Evolutionary conservation across 192 early-diverging fungal species (phyloP).

Genomic region (Pilaira anomala): DNA sequence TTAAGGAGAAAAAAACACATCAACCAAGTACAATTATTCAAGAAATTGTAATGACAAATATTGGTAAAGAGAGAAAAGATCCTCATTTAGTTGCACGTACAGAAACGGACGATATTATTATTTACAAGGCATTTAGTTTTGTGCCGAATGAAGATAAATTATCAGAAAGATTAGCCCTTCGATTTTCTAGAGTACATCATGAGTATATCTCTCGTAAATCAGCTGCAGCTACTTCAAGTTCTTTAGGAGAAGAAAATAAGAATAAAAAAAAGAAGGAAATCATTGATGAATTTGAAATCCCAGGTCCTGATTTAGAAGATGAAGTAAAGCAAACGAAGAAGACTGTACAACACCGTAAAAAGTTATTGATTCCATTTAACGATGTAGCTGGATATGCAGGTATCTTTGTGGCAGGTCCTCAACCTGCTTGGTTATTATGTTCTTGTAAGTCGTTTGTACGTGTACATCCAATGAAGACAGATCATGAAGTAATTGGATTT

Average conservation of each 20-base stretch:
- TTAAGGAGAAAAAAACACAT: conserved; percentile 32
- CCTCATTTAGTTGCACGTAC: conserved; percentile 71
- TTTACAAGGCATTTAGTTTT: conserved; percentile 66
- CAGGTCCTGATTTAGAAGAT: conserved; percentile 30
- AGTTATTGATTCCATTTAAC: conserved; percentile 43
- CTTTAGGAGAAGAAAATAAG: conserved; percentile 10
- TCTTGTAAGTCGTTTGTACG: conserved; percentile 57
- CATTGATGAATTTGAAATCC: conserved; percentile 30
- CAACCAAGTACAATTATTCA: conserved; percentile 50
- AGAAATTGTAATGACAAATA: conserved; percentile 65
- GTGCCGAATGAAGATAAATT: conserved; percentile 36
- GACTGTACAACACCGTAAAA: not conserved
- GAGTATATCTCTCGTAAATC: conserved; percentile 59
- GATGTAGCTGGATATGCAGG: conserved; percentile 64
- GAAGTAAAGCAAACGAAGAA: conserved; percentile 13
- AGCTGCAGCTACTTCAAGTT: conserved; percentile 31
- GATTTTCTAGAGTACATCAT: conserved; percentile 63
- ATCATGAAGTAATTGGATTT: conserved; percentile 66
- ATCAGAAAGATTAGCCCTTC: conserved; percentile 57
- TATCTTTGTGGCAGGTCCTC: conserved; percentile 67
- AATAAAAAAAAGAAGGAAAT: conserved; percentile 14
- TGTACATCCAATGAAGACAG: conserved; percentile 70
- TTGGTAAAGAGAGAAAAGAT: conserved; percentile 56
- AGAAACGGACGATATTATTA: conserved; percentile 60
- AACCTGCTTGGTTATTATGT: conserved; percentile 74